Conservation (phyloP, 139 green algal genomes). For the Bryopsis sp. region DNA sequence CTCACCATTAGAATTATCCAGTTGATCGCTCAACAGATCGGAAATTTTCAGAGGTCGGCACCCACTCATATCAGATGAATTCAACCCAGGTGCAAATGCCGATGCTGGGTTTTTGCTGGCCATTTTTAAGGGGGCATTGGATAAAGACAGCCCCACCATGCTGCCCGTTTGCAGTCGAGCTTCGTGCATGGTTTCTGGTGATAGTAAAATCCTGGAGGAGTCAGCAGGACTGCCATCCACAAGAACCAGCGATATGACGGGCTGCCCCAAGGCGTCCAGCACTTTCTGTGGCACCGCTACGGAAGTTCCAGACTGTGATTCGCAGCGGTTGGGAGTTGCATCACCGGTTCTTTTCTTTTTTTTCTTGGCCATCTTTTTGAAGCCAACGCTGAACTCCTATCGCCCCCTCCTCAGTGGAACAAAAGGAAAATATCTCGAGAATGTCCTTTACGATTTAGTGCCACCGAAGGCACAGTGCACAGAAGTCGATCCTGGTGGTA, state of each 20-base stretch:
- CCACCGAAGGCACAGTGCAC: slow-evolving; percentile 6
- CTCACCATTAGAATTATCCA: not conserved
- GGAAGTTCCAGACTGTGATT: too few species aligned
- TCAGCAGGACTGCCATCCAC: too few species aligned
- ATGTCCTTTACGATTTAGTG: not conserved
- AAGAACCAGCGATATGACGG: too few species aligned
- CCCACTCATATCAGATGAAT: too few species aligned
- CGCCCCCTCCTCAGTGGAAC: not conserved
- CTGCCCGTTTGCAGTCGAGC: too few species aligned
- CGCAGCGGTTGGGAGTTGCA: too few species aligned
- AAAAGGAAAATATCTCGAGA: not conserved
- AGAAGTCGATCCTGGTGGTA: slow-evolving; percentile 1
- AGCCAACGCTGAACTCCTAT: not conserved
- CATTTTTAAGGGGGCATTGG: not conserved
- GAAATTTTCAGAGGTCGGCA: too few species aligned
- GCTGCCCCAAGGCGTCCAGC: too few species aligned
- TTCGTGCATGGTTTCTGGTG: too few species aligned
- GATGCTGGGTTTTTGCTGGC: not conserved
- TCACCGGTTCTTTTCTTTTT: too few species aligned
- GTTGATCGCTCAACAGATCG: not conserved
- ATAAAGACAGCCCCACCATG: not conserved
- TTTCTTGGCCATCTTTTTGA: not conserved
- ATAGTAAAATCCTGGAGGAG: too few species aligned
- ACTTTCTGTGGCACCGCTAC: not conserved
- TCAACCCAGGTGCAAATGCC: not conserved